Evolutionary conservation across 1,284 basidiomycete genomes (phyloP).

Genomic region (Thecaphora frezii): DNA sequence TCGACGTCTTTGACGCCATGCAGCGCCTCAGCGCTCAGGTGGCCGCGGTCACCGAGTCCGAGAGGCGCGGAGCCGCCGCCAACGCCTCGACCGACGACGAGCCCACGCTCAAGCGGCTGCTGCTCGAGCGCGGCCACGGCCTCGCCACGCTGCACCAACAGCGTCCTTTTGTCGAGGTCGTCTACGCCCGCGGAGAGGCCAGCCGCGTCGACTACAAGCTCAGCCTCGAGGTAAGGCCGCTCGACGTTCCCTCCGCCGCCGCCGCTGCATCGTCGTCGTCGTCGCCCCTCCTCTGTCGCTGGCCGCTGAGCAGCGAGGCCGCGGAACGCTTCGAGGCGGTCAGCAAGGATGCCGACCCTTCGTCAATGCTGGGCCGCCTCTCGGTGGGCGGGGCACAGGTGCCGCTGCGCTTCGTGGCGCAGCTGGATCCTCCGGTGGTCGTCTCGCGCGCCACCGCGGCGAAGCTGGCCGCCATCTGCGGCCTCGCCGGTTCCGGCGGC

Average conservation of each 20-base stretch:
- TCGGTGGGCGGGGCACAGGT: conserved; percentile 3
- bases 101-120: neutral
- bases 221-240: conserved; percentile 6
- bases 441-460: conserved; percentile 30
- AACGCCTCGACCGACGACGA: conserved; percentile 6
- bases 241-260: conserved; percentile 14
- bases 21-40: conserved; percentile 16
- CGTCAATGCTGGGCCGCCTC: conserved; percentile 11
- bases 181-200: conserved; percentile 17
- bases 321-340: neutral
- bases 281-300: no score
- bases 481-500: neutral
- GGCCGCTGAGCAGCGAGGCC: no score
- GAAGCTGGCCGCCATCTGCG: conserved; percentile 31
- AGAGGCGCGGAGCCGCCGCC: neutral
- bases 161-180: conserved; percentile 17
- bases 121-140: conserved; percentile 29
- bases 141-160: conserved; percentile 13
- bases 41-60: conserved; percentile 9
- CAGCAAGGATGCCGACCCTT: conserved; percentile 1
- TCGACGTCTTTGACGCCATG: conserved; percentile 28
- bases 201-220: conserved; percentile 18
- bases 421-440: conserved; percentile 24
- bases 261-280: neutral
- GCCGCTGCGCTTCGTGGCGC: conserved; percentile 23